Conservation (phyloP, 169 alveolate species). For the Condylostoma magnum region DNA sequence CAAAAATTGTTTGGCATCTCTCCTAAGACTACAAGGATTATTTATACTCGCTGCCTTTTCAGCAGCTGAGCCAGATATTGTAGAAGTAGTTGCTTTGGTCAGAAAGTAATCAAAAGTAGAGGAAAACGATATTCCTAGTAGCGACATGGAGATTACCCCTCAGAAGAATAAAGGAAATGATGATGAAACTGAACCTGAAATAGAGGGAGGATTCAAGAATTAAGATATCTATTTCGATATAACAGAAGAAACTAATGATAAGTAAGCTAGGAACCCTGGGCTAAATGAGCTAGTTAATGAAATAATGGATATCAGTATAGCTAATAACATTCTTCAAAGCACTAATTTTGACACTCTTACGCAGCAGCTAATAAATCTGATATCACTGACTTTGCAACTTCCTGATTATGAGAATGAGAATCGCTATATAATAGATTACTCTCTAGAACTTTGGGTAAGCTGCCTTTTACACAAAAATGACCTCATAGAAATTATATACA, state of each 20-base stretch:
- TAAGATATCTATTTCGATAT: too few relatives aligned
- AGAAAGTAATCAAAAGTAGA: slow-evolving; percentile 38
- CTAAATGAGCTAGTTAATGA: slow-evolving; percentile 27
- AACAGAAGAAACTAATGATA: too few relatives aligned
- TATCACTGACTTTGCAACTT: slow-evolving; percentile 22
- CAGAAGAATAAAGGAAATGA: too few relatives aligned
- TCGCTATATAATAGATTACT: slow-evolving; percentile 46
- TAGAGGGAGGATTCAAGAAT: too few relatives aligned
- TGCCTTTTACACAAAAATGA: slow-evolving; percentile 28
- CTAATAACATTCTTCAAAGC: slow-evolving; percentile 15
- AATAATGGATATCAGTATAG: slow-evolving; percentile 27
- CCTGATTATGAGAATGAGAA: slow-evolving; percentile 54
- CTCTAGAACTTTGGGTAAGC: slow-evolving; percentile 40
- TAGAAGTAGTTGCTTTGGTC: slow-evolving; percentile 45
- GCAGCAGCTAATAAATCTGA: slow-evolving; percentile 25
- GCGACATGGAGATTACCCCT: too few relatives aligned
- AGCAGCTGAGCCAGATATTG: slow-evolving; percentile 35
- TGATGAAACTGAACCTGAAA: too few relatives aligned
- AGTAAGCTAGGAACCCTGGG: slow-evolving; percentile 7
- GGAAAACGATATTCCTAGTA: too few relatives aligned
- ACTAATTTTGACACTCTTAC: slow-evolving; percentile 32
- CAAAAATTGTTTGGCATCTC: slow-evolving; percentile 54
- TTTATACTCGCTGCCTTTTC: slow-evolving; percentile 67
- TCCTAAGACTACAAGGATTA: slow-evolving; percentile 47
- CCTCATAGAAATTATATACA: slow-evolving; percentile 22